Evolutionary conservation across 192 early-diverging fungal genomes (phyloP).

Genomic region (Backusella morwellensis): DNA sequence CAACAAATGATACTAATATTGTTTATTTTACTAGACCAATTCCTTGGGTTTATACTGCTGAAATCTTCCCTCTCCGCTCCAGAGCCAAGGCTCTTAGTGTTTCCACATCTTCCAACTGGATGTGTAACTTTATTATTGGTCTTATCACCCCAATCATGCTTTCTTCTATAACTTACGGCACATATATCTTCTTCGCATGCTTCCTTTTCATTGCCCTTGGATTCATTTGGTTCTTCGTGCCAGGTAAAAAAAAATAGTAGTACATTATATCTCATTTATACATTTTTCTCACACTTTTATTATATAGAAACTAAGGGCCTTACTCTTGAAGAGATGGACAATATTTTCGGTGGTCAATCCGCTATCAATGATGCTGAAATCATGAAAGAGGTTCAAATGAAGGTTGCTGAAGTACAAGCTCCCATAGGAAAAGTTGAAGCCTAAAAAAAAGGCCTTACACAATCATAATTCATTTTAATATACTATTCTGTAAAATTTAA

Average conservation of each 20-base stretch:
- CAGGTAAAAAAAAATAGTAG: conserved; percentile 7
- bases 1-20: conserved; percentile 20
- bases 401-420: neutral
- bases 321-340: conserved; percentile 73
- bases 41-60: conserved; percentile 64
- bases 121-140: conserved; percentile 71
- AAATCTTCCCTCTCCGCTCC: conserved; percentile 73
- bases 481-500: neutral
- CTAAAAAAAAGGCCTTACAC: neutral
- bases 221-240: conserved; percentile 61
- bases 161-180: conserved; percentile 39
- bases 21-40: conserved; percentile 45
- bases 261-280: neutral
- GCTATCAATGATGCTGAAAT: conserved; percentile 24
- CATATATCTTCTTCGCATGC: conserved; percentile 61
- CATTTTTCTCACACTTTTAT: neutral
- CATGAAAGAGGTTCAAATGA: conserved; percentile 15
- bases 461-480: neutral
- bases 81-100: conserved; percentile 78
- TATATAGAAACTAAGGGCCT: conserved; percentile 59
- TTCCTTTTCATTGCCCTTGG: conserved; percentile 45
- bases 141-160: conserved; percentile 64
- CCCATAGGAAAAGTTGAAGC: neutral
- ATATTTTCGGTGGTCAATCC: conserved; percentile 49
- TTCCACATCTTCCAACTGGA: conserved; percentile 80